Evolutionary conservation across 306 rosid genomes (phyloP), one percentile per base, ranked within the genome.

Genomic region (Cajanus cajan): DNA sequence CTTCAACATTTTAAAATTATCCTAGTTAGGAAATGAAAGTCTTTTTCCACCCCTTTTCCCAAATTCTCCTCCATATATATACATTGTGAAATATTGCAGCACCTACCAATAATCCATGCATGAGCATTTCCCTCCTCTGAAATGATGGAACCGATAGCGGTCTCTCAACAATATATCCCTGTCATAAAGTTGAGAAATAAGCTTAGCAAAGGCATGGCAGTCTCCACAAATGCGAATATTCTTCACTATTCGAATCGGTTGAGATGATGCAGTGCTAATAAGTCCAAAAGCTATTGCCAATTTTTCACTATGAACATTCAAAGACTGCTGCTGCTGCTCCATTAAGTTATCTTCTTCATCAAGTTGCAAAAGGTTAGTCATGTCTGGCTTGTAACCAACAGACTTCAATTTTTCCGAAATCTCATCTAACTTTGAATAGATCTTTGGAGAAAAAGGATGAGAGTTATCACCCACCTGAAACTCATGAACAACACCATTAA

Each of bases 141-240:
- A 87, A 87, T 83, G 87, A 74, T 90, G 92, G 55, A 88, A 90
- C 65, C 90, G 85, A 64, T 90, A 88, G 75, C 90, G 67, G 75
- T 90, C 92, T 72, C 92, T 87, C 28, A 90, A 75, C 75, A 87
- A 51, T 67, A 90, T 88, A 44, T 88, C 90, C 79, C 90, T 79
- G 11, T 48, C 59, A 21, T 88, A 88, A 71, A 84, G 71, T 65
- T 69, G 80, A 7, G 91, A 90, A 78, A 87, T 25, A 41, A 87
- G 93, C 86, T 88, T 90, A 66, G 92, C 89, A 68, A 87, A 87
- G 21, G 85, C 73, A 40, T 90, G 91, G 19, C 89, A 90, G 77
- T 88, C 91, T 48, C 89, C 82, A 69, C 94, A 90, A 72, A 90
- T 82, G 25, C 90, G 91, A 68, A 90, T 89, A 82, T 90, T 90